phyloP scores from a whole-genome alignment of 495 filamentous ascomycete genomes.

The Emericellopsis terricola region DNA sequence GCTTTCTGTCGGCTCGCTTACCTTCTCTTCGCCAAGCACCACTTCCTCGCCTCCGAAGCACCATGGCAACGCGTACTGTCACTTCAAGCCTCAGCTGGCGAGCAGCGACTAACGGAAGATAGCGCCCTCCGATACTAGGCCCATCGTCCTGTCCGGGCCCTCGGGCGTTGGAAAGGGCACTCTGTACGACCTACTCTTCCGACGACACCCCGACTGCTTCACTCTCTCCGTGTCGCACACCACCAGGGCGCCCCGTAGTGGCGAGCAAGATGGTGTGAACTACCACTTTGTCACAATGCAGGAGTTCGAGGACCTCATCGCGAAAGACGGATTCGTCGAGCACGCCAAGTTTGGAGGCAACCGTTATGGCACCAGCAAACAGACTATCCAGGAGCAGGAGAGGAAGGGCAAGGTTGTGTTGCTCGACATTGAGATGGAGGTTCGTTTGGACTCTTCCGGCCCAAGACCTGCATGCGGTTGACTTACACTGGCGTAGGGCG shows the following conservation, averaged over 20 bases:
- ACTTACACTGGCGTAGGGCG: conserved; percentile 33
- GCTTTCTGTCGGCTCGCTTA: not conserved
- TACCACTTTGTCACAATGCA: conserved; percentile 67
- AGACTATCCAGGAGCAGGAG: conserved; percentile 52
- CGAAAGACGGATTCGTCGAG: conserved; percentile 65
- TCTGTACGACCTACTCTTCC: conserved; percentile 52
- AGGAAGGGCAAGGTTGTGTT: conserved; percentile 49
- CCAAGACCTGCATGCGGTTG: not conserved
- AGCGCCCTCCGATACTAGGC: conserved; percentile 27
- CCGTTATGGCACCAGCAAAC: conserved; percentile 10
- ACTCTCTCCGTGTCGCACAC: conserved; percentile 78
- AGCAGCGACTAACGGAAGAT: too few species aligned
- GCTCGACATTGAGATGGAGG: conserved; percentile 89
- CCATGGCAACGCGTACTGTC: conserved; percentile 1
- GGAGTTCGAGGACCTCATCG: conserved; percentile 49
- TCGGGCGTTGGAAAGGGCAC: conserved; percentile 81
- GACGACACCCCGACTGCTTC: conserved; percentile 51
- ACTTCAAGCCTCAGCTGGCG: not conserved
- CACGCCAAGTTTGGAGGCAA: conserved; percentile 15
- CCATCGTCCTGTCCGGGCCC: conserved; percentile 76
- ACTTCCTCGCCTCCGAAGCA: not conserved
- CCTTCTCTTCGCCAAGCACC: not conserved
- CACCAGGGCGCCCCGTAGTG: conserved; percentile 56
- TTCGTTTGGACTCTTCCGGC: too few species aligned
- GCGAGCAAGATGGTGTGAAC: conserved; percentile 58